Base-by-base conservation (phyloP, 768 basidiomycete genomes). In the Pholiota microspora region DNA sequence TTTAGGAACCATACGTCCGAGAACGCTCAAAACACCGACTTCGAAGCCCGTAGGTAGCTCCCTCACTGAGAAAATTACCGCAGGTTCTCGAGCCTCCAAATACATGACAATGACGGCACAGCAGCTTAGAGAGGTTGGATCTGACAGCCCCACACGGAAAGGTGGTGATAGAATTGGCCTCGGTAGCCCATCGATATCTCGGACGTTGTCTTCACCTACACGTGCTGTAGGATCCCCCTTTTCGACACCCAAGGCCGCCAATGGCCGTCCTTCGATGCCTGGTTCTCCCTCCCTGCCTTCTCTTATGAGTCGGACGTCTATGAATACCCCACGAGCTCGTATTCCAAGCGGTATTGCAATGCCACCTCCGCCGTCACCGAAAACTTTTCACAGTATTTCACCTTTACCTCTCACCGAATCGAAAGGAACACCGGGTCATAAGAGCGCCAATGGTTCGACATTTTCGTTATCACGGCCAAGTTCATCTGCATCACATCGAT, bases 101-200 rank as follows among this genome's bases (percentile, higher is more conserved):
- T 94, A 94, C 66, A 75, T 88, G 28, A 83, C 85, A 13, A 83
- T 94, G 81, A 94, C 91, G 1, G 92, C 92, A 0, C 83, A 87
- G 64, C 89, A 93, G 61, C 78, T 95, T 55, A 83, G 69, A 27
- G 48, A 71, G 54, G 57, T 63, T 42, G 59, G 56, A 42, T 51
- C 64, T 29, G 58, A 64, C 29, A 73, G 65, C 32, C 84, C 73
- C 34, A 53, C 69, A 1, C 66, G 64, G 16, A 57, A 51, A 51
- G 54, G 6, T 31, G 18, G 53, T 36, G 24, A 18, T 10, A 42
- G 40, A 18, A 42, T 42, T 42, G 40, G 21, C 24, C 32, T 49
- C 42, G 28, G 3, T 28, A 56, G 64, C 58, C 69, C 69, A 10
- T 63, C 66, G 9, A 69, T 72, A 9, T 68, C 72, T 40, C 69